A percentile compares a stretch with the other conserved stretches of the same genome.
Conservation (phyloP, 257 asterid genomes). For the Fraxinus pennsylvanica region DNA sequence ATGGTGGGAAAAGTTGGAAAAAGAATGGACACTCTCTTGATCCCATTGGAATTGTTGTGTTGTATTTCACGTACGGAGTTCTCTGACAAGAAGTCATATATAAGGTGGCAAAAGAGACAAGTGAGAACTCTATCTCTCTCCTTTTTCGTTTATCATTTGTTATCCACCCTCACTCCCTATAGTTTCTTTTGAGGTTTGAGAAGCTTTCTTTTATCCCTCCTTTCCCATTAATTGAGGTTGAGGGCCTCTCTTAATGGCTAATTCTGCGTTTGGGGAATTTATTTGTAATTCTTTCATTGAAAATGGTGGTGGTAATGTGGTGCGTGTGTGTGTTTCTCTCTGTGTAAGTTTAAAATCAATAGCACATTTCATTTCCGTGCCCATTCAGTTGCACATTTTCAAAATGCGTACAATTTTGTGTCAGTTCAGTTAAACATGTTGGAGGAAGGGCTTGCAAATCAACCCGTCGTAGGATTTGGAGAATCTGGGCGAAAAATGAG, state of each 20-base stretch:
- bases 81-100: conserved; percentile 89
- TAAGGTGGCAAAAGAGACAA: conserved; percentile 99
- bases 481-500: conserved; percentile 89
- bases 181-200: conserved; percentile 5
- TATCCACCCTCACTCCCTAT: conserved; percentile 4
- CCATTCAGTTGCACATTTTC: conserved; percentile 23
- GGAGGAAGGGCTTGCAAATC: conserved; percentile 95
- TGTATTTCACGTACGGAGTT: conserved; percentile 94
- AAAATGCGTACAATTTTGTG: conserved; percentile 49
- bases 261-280: conserved; percentile 15
- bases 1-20: conserved; percentile 96
- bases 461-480: conserved; percentile 95
- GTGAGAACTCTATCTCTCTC: conserved; percentile 51
- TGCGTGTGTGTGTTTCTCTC: background rate
- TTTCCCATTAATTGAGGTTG: conserved; percentile 17
- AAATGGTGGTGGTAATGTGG: conserved; percentile 7
- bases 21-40: conserved; percentile 90
- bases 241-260: conserved; percentile 2
- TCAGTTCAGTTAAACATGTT: conserved; percentile 95
- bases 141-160: conserved; percentile 7
- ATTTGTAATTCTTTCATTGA: conserved; percentile 3
- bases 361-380: conserved; percentile 2
- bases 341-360: background rate
- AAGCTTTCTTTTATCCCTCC: conserved; percentile 17
- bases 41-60: conserved; percentile 85